Conservation (phyloP, 78 protist genomes). For the Polysphondylium violaceum region DNA sequence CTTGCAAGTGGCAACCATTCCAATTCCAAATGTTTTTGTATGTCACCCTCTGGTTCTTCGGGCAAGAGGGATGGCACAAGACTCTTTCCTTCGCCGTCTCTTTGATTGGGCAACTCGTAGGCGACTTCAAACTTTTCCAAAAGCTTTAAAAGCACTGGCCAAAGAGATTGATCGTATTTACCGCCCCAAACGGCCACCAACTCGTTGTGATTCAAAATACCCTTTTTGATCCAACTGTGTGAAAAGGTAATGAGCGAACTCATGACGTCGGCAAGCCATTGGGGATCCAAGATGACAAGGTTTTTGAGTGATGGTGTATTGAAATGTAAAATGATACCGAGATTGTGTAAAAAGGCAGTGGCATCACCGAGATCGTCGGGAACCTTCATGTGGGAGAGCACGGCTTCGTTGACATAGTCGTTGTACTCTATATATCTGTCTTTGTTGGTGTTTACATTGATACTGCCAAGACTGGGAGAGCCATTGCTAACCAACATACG, state of each 20-base stretch:
- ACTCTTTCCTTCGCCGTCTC: background rate
- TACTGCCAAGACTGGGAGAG: background rate
- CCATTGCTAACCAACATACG: constrained; percentile 1
- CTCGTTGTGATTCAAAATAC: constrained; percentile 65
- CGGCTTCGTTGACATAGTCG: constrained; percentile 25
- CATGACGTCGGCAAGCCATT: constrained; percentile 83
- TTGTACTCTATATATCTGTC: constrained; percentile 55
- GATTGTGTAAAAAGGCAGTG: constrained; percentile 58
- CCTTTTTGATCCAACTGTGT: constrained; percentile 66
- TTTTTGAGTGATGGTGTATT: constrained; percentile 66
- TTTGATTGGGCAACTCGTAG: constrained; percentile 57
- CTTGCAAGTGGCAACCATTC: constrained; percentile 36
- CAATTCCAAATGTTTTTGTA: background rate
- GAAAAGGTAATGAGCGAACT: constrained; percentile 58
- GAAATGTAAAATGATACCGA: constrained; percentile 69
- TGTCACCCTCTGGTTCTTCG: constrained; percentile 72
- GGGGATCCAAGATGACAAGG: constrained; percentile 77
- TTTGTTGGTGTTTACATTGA: background rate
- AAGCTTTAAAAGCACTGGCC: constrained; percentile 65
- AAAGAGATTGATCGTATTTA: constrained; percentile 56
- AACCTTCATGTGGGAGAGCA: constrained; percentile 8
- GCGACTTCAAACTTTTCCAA: constrained; percentile 78
- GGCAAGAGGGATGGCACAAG: constrained; percentile 72
- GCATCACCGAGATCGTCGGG: constrained; percentile 41
- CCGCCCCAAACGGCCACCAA: constrained; percentile 71